Evolutionary conservation across 805 yeast species (phyloP), one percentile per base, ranked within the genome.

Genomic region (Ascoidea asiatica): DNA sequence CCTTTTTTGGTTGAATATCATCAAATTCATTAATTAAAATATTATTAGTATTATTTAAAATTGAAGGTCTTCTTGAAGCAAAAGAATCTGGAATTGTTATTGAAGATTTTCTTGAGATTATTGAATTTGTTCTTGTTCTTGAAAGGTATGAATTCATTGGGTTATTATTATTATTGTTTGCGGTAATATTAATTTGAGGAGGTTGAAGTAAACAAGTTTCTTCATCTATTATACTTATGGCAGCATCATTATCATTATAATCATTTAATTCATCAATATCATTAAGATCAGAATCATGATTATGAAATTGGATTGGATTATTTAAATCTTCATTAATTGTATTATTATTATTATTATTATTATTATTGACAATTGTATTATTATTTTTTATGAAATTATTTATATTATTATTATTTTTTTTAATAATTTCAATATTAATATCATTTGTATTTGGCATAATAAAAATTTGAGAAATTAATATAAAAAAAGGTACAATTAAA

Each of bases 371-470:
- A 13, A 17, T 7, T 8, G 35, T 15, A 29, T 29, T 29, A 11
- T 11, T 37, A 17, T 37, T 15, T 13, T 17, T 37, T n/a, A 37
- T 17, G 5, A 6, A 15, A 15, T 37, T 37, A 11, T 21, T 44
- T 15, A 20, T 18, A 3, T 42, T 37, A 11, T 37, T 8, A 6
- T 37, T n/a, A 7, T 37, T 20, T 19, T 38, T 39, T 38, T 37
- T 39, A 15, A 40, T 19, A 11, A 42, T 15, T 23, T 21, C 19
- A 5, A 21, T 13, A 11, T 38, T 19, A 13, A 41, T 81, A 62
- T 86, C 85, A 2, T 87, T 76, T 39, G 76, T 75, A 5, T 59
- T 61, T 7, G 97, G 97, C 95, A 89, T 87, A 20, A 90, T 65
- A 35, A 78, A 67, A 15, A 81, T 29, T 61, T 88, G 95, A 53